Conservation (phyloP, 139 green algal species). For the Desmodesmus armatus region DNA sequence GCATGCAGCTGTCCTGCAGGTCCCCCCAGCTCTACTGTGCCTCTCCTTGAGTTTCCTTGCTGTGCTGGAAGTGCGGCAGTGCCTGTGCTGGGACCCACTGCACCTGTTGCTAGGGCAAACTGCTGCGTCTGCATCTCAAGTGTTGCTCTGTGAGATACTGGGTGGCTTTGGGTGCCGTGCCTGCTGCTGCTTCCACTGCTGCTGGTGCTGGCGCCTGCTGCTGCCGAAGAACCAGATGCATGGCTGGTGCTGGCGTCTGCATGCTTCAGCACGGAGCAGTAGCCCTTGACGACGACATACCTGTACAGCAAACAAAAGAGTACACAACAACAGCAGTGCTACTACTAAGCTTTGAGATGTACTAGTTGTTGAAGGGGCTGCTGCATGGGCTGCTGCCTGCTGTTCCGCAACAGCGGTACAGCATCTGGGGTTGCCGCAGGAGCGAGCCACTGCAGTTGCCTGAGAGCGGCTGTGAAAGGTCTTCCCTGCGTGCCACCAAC, state of each 20-base stretch:
- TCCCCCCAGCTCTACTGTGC: background rate
- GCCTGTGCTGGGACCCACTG: background rate
- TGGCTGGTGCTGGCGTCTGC: background rate
- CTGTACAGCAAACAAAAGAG: background rate
- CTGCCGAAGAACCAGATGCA: background rate
- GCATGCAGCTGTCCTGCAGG: background rate
- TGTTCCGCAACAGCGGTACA: too few species aligned
- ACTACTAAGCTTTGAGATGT: too few species aligned
- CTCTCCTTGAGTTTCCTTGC: background rate
- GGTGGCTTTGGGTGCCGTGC: background rate
- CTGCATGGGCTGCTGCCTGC: too few species aligned
- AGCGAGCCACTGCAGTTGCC: background rate
- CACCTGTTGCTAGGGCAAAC: conserved; percentile 28
- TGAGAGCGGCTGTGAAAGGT: too few species aligned
- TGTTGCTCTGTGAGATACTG: background rate
- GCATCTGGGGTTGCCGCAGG: too few species aligned
- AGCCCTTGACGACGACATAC: conserved; percentile 33
- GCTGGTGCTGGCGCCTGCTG: background rate
- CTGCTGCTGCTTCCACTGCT: background rate
- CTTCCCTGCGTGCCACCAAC: too few species aligned
- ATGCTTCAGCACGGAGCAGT: conserved; percentile 28
- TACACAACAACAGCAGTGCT: too few species aligned
- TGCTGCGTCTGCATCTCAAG: conserved; percentile 30
- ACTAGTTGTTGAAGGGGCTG: too few species aligned
- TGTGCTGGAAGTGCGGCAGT: background rate